phyloP scores from a whole-genome alignment of 768 basidiomycete species.

The Fomitopsis pulvina region DNA sequence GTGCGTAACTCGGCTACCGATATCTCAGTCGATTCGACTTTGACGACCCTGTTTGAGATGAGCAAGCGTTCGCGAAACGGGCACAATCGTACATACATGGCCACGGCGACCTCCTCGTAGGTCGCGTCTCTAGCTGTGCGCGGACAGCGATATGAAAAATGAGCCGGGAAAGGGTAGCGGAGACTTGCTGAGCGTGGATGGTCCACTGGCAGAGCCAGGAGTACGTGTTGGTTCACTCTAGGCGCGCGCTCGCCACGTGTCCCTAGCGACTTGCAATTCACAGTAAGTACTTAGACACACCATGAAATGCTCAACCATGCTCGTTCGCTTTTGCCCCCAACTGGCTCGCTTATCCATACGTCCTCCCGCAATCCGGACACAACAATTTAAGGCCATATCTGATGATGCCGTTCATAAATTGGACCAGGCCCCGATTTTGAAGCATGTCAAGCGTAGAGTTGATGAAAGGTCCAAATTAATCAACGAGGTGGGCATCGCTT shows the following conservation, averaged over 20 bases:
- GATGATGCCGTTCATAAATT: neutral
- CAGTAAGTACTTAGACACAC: too few species aligned
- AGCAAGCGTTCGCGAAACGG: neutral
- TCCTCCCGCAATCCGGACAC: neutral
- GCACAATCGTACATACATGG: neutral
- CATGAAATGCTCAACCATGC: neutral
- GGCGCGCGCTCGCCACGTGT: too few species aligned
- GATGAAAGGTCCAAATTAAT: constrained; percentile 17
- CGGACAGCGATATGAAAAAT: too few species aligned
- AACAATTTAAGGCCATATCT: neutral
- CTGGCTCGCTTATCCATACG: neutral
- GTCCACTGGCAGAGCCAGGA: too few species aligned
- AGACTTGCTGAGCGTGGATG: too few species aligned
- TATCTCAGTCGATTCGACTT: constrained; percentile 29
- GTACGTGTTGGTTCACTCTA: too few species aligned
- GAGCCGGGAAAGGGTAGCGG: too few species aligned
- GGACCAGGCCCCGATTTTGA: constrained; percentile 17
- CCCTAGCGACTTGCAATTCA: too few species aligned
- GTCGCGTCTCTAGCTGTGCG: too few species aligned
- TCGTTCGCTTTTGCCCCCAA: neutral
- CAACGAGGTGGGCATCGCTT: constrained; percentile 10
- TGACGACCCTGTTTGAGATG: constrained; percentile 24
- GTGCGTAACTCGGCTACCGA: constrained; percentile 28
- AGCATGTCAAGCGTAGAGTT: constrained; percentile 16
- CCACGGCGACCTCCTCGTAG: too few species aligned